Percentiles rank a stretch among this genome's conserved stretches.
Conservation (phyloP, 306 rosid species). For the Notholithocarpus densiflorus region DNA sequence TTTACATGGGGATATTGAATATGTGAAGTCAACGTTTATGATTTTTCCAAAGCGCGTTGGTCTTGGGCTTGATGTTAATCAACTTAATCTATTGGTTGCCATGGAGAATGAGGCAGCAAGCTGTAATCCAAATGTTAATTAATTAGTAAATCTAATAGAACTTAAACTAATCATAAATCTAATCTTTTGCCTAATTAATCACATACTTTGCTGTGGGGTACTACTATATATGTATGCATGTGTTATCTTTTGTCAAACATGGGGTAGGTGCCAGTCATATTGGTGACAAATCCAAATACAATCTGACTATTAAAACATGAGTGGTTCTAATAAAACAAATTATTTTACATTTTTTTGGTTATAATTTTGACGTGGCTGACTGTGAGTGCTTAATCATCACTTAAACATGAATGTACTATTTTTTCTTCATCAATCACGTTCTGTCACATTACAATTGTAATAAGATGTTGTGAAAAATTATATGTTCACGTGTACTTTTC, state of each 20-base stretch:
- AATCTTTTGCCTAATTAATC: too few species aligned
- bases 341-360: too few species aligned
- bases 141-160: background rate
- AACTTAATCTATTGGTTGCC: background rate
- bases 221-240: too few species aligned
- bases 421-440: accelerated
- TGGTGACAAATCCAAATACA: background rate
- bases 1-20: background rate
- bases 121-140: background rate
- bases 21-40: constrained; percentile 20
- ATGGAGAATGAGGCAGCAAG: background rate
- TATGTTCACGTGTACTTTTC: accelerated
- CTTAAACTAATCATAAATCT: background rate
- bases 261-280: background rate
- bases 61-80: background rate
- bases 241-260: background rate
- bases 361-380: accelerated
- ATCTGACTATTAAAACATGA: background rate
- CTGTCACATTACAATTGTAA: accelerated
- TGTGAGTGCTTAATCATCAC: accelerated
- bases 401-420: accelerated
- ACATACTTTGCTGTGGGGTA: too few species aligned
- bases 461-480: too few species aligned
- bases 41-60: constrained; percentile 25
- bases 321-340: too few species aligned